Evolutionary conservation across 192 early-diverging fungal species (phyloP), one percentile per base, ranked within the genome.

Genomic region (Haplosporangium gracile): DNA sequence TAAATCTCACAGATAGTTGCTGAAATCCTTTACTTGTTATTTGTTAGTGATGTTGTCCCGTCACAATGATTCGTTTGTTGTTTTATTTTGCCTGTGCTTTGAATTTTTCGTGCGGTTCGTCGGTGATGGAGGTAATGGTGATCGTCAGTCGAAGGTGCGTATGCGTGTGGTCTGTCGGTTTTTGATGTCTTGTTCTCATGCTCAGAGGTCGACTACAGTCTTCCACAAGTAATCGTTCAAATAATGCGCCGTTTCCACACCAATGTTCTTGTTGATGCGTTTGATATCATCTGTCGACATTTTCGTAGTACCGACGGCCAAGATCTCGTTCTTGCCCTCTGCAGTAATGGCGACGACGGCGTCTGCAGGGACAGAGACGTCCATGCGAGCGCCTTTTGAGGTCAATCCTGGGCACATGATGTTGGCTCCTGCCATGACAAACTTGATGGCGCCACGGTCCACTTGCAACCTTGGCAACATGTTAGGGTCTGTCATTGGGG

Each of bases 341-440:
- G 97, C 97, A 83, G 95, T 95, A 38, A 99, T 94, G 0, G 96
- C 95, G 1, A 99, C 99, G 32, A 96, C 89, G 0, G 94, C 79
- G 29, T 93, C 95, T 29, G 88, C 92, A 1, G 94, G 93, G 36
- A 99, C 88, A 39, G 94, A 92, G 29, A 93, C 93, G 32, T 94
- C 93, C 91, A 99, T 92, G 60, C 91, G 88, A 15, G 96, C 99
- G 10, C 98, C 98, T 40, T 95, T 93, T 45, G 97, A 98, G 22
- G 99, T 99, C 86, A 99, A 88, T 40, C 99, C 99, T 6, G 98
- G 99, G 78, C 97, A 99, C 99, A 99, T 99, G 81, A 99, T 98
- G 88, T 98, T 96, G 69, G 98, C 98, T 2, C 98, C 98, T 16
- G 95, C 95, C 29, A 99, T 93, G 8, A 99, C 96, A 89, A 97